A percentile compares a stretch with the other conserved stretches of the same genome.
phyloP scores from a whole-genome alignment of 2,329 filamentous ascomycete genomes.

The Cladosporium sp. region DNA sequence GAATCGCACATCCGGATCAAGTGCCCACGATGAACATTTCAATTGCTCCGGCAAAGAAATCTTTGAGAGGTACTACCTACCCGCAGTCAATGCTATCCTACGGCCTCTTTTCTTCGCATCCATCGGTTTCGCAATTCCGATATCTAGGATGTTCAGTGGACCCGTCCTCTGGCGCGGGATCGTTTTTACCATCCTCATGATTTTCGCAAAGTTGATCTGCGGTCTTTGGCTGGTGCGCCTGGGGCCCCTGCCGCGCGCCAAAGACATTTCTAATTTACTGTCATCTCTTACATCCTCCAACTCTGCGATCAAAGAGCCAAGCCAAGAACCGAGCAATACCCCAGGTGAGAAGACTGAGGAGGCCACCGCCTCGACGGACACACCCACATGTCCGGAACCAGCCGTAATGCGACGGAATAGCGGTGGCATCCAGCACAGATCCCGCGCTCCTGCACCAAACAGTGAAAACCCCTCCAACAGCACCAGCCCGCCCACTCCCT shows the following conservation, averaged over 20 bases:
- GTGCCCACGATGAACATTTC: not conserved
- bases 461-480: too few species aligned
- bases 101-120: slow-evolving; percentile 62
- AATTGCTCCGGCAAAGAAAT: slow-evolving; percentile 20
- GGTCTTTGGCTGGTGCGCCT: slow-evolving; percentile 40
- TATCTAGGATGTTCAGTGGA: slow-evolving; percentile 63
- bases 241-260: too few species aligned
- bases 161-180: slow-evolving; percentile 67
- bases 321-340: too few species aligned
- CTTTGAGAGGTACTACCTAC: slow-evolving; percentile 46
- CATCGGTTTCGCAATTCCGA: slow-evolving; percentile 75
- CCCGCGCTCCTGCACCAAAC: too few species aligned
- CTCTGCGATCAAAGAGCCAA: too few species aligned
- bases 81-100: slow-evolving; percentile 50
- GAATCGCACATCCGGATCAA: too few species aligned
- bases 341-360: too few species aligned
- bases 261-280: slow-evolving; percentile 27
- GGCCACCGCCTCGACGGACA: too few species aligned
- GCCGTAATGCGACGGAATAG: too few species aligned
- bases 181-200: slow-evolving; percentile 69
- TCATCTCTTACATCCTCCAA: not conserved
- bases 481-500: too few species aligned
- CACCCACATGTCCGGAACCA: too few species aligned
- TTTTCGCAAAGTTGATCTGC: slow-evolving; percentile 43
- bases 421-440: too few species aligned